Conservation (phyloP, 495 filamentous ascomycete genomes). For the Hypoxylon fuscum region DNA sequence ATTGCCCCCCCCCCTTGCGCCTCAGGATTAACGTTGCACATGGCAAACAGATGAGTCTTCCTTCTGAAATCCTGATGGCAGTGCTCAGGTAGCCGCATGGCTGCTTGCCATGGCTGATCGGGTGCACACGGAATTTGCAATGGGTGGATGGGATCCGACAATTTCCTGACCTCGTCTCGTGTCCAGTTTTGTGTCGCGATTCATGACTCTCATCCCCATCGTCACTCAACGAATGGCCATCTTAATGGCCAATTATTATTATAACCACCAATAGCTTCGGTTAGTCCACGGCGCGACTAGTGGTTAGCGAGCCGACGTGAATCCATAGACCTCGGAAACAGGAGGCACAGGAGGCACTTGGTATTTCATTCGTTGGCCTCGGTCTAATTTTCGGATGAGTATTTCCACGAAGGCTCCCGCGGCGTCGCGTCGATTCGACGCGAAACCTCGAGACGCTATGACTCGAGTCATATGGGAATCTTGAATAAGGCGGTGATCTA, state of each 20-base stretch:
- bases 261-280: constrained; percentile 31
- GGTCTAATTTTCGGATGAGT: constrained; percentile 24
- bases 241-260: constrained; percentile 17
- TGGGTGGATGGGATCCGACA: constrained; percentile 21
- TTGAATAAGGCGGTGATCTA: constrained; percentile 33
- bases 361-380: constrained; percentile 21
- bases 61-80: constrained; percentile 25
- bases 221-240: constrained; percentile 21
- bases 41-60: constrained; percentile 30
- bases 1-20: too few species aligned
- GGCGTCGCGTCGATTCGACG: constrained; percentile 32
- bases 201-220: constrained; percentile 10
- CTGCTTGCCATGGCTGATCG: constrained; percentile 29
- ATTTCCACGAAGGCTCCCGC: constrained; percentile 18
- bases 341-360: neutral
- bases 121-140: constrained; percentile 26
- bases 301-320: constrained; percentile 23
- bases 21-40: constrained; percentile 30
- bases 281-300: constrained; percentile 25
- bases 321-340: constrained; percentile 9
- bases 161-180: constrained; percentile 23
- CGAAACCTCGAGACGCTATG: constrained; percentile 8
- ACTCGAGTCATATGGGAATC: constrained; percentile 33
- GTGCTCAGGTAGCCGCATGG: constrained; percentile 26
- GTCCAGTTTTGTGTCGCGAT: constrained; percentile 10